Evolutionary conservation across 805 yeast genomes (phyloP).

Genomic region (Nakazawaea holstii): DNA sequence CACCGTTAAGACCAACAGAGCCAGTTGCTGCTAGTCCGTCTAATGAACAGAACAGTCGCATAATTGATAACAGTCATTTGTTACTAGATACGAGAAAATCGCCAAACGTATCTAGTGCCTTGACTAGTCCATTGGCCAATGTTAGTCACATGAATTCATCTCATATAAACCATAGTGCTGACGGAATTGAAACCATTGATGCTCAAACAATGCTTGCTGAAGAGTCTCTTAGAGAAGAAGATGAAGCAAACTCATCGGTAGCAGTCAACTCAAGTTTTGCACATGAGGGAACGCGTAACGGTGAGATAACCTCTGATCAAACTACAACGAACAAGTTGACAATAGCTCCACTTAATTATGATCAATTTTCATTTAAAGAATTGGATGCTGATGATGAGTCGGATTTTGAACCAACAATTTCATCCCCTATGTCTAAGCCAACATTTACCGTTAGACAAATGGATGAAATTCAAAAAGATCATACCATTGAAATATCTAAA

Average conservation of each 20-base stretch:
- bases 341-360: no score
- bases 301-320: no score
- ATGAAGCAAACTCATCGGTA: not conserved
- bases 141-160: constrained; percentile 17
- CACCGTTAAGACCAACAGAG: constrained; percentile 25
- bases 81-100: constrained; percentile 13
- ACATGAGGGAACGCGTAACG: not conserved
- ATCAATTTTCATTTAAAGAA: not conserved
- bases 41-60: constrained; percentile 21
- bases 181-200: constrained; percentile 5
- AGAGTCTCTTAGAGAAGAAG: constrained; percentile 3
- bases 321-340: no score
- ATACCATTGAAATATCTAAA: constrained; percentile 11
- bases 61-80: constrained; percentile 16
- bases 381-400: not conserved
- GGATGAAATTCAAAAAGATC: constrained; percentile 16
- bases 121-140: constrained; percentile 26
- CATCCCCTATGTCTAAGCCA: constrained; percentile 9
- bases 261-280: not conserved
- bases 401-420: constrained; percentile 1
- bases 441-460: constrained; percentile 15
- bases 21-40: constrained; percentile 25
- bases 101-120: constrained; percentile 5
- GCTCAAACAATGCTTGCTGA: constrained; percentile 2
- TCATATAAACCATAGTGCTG: constrained; percentile 10